Evolutionary conservation across 257 asterid species (phyloP), one percentile per base, ranked within the genome.

Genomic region (Rubia yunnanensis): DNA sequence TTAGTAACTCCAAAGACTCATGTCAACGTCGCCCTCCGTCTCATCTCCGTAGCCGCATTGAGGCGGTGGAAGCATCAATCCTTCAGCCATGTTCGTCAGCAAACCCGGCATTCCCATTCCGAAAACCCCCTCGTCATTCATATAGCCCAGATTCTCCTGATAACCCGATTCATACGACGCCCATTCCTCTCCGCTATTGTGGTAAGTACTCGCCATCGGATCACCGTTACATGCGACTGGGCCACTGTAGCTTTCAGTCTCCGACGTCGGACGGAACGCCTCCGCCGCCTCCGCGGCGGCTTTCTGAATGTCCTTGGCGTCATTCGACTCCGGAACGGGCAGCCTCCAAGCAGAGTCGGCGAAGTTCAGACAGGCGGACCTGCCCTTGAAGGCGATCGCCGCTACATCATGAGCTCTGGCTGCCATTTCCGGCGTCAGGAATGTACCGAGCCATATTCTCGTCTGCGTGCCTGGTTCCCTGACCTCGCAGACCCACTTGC

Each of bases 401-500:
- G 95, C 95, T 67, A 88, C 96, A 15, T 88, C 96, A 44, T 86
- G 86, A 0, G 96, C 96, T 34, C 89, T 82, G 13, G 91, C 94
- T 0, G 94, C 96, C 95, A 87, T 87, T 18, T 83, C 90, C 0
- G 81, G 78, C 0, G 88, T 86, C 5, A 82, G 82, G 66, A 74
- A 88, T 0, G 96, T 86, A 1, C 96, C 95, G 0, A 88, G 81
- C 96, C 96, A 86, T 31, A 88, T 88, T 58, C 96, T 82, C 0
- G 96, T 28, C 30, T 85, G 79, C 79, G 84, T 88, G 59, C 86
- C 86, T 3, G 94, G 96, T 56, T 84, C 96, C 30, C 96, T 76
- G 4, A 85, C 76, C 53, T 84, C 96, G 36, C 88, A 80, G 0
- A 84, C 96, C 96, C 96, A 84, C 62, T 85, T 85, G 0, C 88